Evolutionary conservation across 257 asterid genomes (phyloP).

Genomic region (Capsicum pubescens): DNA sequence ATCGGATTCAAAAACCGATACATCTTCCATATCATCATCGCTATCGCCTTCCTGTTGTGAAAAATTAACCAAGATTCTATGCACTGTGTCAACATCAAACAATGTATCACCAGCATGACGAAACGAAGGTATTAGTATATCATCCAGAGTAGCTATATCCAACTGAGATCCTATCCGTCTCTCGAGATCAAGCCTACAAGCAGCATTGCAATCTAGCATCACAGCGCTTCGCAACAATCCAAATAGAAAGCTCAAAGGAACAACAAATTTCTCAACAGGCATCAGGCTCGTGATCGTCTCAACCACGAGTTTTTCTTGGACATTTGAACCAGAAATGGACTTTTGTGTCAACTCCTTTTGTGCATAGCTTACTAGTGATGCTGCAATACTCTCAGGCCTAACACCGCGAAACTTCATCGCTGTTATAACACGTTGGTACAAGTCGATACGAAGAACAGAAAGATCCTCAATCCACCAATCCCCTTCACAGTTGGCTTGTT

Average conservation of each 20-base stretch:
- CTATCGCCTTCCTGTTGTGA: constrained; percentile 76
- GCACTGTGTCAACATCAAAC: constrained; percentile 86
- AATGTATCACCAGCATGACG: constrained; percentile 82
- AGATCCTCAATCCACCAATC: constrained; percentile 99
- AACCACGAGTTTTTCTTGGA: constrained; percentile 64
- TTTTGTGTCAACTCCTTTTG: constrained; percentile 76
- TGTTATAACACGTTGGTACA: constrained; percentile 74
- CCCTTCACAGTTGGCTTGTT: constrained; percentile 65
- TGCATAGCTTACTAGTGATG: constrained; percentile 84
- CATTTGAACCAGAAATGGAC: constrained; percentile 41
- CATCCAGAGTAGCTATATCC: constrained; percentile 85
- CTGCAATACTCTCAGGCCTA: constrained; percentile 90
- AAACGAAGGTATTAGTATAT: constrained; percentile 82
- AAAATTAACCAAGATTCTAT: constrained; percentile 73
- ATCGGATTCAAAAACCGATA: constrained; percentile 71
- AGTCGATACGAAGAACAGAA: constrained; percentile 69
- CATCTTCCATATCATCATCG: constrained; percentile 82
- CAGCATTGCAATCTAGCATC: constrained; percentile 71
- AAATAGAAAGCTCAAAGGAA: constrained; percentile 77
- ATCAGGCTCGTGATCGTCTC: constrained; percentile 84
- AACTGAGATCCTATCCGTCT: constrained; percentile 82
- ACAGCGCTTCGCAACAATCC: constrained; percentile 80
- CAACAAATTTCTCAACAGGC: constrained; percentile 81
- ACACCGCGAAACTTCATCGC: constrained; percentile 94
- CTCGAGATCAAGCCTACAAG: constrained; percentile 82